These are phyloP conservation scores for Triticum dicoccoides DNA, from an alignment of 176 grass and related monocot genomes.

Conservation along the genomic window DNA sequence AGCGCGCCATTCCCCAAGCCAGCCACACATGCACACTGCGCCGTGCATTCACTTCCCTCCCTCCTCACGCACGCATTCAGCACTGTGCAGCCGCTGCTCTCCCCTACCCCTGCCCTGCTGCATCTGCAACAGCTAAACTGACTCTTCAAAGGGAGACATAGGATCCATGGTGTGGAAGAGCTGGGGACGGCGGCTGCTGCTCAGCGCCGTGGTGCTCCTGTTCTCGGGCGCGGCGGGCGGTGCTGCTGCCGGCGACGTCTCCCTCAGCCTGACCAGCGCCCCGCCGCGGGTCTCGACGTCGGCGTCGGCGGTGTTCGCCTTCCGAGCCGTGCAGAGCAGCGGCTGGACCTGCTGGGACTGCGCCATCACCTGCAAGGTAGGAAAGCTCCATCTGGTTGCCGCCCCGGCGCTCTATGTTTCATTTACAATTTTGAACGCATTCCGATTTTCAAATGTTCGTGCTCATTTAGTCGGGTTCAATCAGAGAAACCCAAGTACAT, in stretches of 20 bases:
- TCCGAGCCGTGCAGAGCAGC: conserved; percentile 40
- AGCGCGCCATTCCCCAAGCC: neutral
- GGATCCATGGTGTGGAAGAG: conserved; percentile 31
- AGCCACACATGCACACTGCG: conserved; percentile 6
- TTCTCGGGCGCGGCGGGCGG: neutral
- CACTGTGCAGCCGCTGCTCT: neutral
- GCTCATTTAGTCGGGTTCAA: neutral
- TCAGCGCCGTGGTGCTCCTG: neutral
- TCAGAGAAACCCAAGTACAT: neutral
- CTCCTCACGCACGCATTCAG: conserved; percentile 8
- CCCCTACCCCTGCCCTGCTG: neutral
- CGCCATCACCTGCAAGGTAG: conserved; percentile 69
- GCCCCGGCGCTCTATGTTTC: neutral
- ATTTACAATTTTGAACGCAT: neutral
- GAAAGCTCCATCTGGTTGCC: neutral
- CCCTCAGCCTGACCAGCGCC: conserved; percentile 38
- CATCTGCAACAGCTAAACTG: neutral
- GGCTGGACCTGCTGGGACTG: conserved; percentile 54
- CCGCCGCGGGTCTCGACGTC: conserved; percentile 52
- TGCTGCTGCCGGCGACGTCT: conserved; percentile 19
- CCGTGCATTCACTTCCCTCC: conserved; percentile 17
- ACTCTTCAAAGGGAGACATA: no score
- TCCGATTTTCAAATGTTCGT: neutral
- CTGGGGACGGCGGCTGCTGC: neutral
- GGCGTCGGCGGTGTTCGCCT: conserved; percentile 53